phyloP scores from a whole-genome alignment of 2,329 filamentous ascomycete genomes.

The Aspergillus chevalieri region DNA sequence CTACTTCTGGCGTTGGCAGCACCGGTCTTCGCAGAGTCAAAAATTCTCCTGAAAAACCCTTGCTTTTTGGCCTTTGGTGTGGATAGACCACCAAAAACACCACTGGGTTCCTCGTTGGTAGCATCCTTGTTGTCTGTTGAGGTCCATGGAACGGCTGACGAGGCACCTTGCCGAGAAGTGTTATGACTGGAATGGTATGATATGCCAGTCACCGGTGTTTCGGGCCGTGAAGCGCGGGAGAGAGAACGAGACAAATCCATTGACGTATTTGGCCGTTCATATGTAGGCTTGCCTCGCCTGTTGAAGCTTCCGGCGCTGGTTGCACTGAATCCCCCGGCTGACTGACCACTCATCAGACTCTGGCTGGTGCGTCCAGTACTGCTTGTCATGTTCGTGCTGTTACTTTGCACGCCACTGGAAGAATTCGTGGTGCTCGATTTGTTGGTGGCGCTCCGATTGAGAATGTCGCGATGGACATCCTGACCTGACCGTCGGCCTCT shows the following conservation, averaged over 20 bases:
- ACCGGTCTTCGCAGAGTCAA: slow-evolving; percentile 88
- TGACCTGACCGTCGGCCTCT: slow-evolving; percentile 53
- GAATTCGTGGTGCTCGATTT: slow-evolving; percentile 80
- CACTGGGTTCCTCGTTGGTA: slow-evolving; percentile 54
- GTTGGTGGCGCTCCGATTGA: slow-evolving; percentile 77
- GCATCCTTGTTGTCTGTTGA: slow-evolving; percentile 33
- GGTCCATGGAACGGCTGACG: slow-evolving; percentile 60
- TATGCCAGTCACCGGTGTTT: slow-evolving; percentile 63
- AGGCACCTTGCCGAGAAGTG: slow-evolving; percentile 49
- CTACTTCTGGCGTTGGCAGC: slow-evolving; percentile 84
- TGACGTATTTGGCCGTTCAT: slow-evolving; percentile 41
- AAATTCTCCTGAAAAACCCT: slow-evolving; percentile 91
- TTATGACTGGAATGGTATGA: slow-evolving; percentile 87
- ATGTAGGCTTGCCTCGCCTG: slow-evolving; percentile 54
- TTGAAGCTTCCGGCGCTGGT: slow-evolving; percentile 93
- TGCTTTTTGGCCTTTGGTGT: slow-evolving; percentile 73
- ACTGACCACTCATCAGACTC: slow-evolving; percentile 89
- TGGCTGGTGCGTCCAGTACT: slow-evolving; percentile 73
- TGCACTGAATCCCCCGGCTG: slow-evolving; percentile 83
- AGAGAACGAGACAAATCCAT: slow-evolving; percentile 34
- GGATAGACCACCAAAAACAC: slow-evolving; percentile 69
- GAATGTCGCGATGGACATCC: slow-evolving; percentile 63
- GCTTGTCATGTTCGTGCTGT: slow-evolving; percentile 56
- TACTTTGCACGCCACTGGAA: slow-evolving; percentile 65
- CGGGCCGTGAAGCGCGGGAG: slow-evolving; percentile 36